Conservation (phyloP, 2,329 filamentous ascomycete genomes). For the Diaporthe amygdali region DNA sequence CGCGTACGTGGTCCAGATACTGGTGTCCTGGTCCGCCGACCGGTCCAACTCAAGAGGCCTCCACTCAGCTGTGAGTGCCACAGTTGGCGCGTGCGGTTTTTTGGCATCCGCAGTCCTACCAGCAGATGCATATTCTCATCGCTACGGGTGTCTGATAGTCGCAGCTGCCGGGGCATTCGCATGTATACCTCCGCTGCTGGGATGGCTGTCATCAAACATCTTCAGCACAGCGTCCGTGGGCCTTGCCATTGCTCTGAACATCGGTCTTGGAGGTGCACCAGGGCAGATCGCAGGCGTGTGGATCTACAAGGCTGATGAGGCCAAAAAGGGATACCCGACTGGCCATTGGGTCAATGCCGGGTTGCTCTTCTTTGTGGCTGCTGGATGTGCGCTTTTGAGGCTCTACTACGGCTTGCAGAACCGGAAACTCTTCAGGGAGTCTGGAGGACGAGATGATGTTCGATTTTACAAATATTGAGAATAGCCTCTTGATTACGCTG, state of each 20-base stretch:
- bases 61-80: constrained; percentile 48
- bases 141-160: constrained; percentile 75
- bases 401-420: constrained; percentile 60
- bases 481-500: neutral
- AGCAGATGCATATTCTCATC: constrained; percentile 58
- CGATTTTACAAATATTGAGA: constrained; percentile 47
- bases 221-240: constrained; percentile 69
- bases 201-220: constrained; percentile 74
- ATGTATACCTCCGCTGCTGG: constrained; percentile 71
- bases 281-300: constrained; percentile 77
- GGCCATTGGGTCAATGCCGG: constrained; percentile 73
- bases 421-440: constrained; percentile 37
- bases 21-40: constrained; percentile 66
- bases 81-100: constrained; percentile 55
- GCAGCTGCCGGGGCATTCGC: constrained; percentile 71
- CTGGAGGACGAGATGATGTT: constrained; percentile 37
- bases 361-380: constrained; percentile 62
- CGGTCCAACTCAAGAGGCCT: constrained; percentile 59
- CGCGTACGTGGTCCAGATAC: constrained; percentile 45
- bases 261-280: constrained; percentile 68
- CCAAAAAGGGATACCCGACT: constrained; percentile 66
- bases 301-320: constrained; percentile 73
- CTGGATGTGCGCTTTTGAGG: constrained; percentile 58
- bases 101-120: constrained; percentile 69
- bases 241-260: constrained; percentile 73